phyloP scores from a whole-genome alignment of 1,284 basidiomycete species.

The Lentinula novae-zelandiae region DNA sequence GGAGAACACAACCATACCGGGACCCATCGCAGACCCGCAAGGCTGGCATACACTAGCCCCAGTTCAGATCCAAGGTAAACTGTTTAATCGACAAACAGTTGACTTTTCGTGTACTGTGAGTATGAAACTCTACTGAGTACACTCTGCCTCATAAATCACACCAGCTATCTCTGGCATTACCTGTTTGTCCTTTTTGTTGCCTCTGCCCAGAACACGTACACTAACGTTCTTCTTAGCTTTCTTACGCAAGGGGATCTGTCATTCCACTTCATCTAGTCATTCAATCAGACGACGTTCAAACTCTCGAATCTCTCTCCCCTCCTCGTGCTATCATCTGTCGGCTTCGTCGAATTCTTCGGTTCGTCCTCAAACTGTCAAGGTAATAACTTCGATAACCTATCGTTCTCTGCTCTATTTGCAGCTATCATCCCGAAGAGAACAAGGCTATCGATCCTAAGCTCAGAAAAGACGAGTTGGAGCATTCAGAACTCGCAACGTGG shows the following conservation, averaged over 20 bases:
- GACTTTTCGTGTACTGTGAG: conserved; percentile 30
- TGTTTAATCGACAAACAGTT: conserved; percentile 28
- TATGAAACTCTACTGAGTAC: background rate
- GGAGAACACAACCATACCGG: conserved; percentile 24
- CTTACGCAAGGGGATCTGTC: conserved; percentile 37
- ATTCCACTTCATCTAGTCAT: conserved; percentile 33
- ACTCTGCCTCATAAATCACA: background rate
- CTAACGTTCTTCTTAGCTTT: conserved; percentile 22
- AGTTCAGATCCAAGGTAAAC: conserved; percentile 25
- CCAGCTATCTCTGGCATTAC: conserved; percentile 33
- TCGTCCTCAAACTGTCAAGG: conserved; percentile 9
- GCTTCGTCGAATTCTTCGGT: conserved; percentile 30
- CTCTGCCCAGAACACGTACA: conserved; percentile 1
- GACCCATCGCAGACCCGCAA: conserved; percentile 31
- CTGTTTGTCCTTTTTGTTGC: conserved; percentile 21
- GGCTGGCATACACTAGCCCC: conserved; percentile 33
- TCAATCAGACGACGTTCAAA: conserved; percentile 27
- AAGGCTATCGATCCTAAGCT: conserved; percentile 7
- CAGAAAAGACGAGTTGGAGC: conserved; percentile 20
- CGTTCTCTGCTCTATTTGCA: background rate
- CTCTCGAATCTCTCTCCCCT: conserved; percentile 30
- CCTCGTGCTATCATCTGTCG: conserved; percentile 27
- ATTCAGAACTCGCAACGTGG: conserved; percentile 34
- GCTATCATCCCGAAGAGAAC: conserved; percentile 13
- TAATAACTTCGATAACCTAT: background rate